Percentiles rank a stretch among this genome's conserved stretches.
phyloP scores from a whole-genome alignment of 2,329 filamentous ascomycete species.

The Pyricularia grisea region DNA sequence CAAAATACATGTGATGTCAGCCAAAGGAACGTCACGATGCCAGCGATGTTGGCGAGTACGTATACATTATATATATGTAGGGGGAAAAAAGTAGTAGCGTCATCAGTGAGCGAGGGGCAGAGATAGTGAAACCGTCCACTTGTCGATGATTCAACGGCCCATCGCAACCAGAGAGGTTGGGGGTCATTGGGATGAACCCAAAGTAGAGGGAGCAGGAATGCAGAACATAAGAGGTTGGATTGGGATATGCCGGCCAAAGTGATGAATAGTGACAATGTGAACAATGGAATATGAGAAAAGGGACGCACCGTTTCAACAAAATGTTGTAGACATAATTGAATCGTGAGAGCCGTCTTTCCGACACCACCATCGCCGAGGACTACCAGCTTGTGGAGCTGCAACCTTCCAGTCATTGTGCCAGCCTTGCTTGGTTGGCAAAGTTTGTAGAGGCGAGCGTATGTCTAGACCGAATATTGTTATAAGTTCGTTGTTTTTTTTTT shows the following conservation, averaged over 20 bases:
- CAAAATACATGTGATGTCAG: neutral
- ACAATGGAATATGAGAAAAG: neutral
- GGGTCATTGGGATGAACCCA: neutral
- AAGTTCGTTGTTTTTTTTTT: neutral
- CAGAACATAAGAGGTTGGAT: neutral
- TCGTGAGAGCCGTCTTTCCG: conserved; percentile 87
- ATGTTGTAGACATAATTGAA: conserved; percentile 95
- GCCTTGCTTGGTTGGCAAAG: neutral
- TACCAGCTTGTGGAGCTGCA: conserved; percentile 94
- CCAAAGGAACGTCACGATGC: neutral
- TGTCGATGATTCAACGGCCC: neutral
- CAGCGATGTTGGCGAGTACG: neutral
- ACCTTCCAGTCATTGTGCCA: conserved; percentile 72
- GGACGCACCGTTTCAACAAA: conserved; percentile 76
- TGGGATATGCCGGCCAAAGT: no score
- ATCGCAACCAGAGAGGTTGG: neutral
- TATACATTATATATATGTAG: neutral
- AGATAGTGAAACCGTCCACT: neutral
- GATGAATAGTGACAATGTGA: neutral
- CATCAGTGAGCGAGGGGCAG: neutral
- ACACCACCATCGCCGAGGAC: conserved; percentile 91
- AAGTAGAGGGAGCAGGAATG: neutral
- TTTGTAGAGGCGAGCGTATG: neutral
- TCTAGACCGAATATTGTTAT: neutral
- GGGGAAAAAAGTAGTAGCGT: neutral